Percentiles rank a stretch among this genome's conserved stretches.
These are phyloP conservation scores for Leccinum arenicola DNA, from an alignment of 768 basidiomycete genomes.

Conservation along the genomic window DNA sequence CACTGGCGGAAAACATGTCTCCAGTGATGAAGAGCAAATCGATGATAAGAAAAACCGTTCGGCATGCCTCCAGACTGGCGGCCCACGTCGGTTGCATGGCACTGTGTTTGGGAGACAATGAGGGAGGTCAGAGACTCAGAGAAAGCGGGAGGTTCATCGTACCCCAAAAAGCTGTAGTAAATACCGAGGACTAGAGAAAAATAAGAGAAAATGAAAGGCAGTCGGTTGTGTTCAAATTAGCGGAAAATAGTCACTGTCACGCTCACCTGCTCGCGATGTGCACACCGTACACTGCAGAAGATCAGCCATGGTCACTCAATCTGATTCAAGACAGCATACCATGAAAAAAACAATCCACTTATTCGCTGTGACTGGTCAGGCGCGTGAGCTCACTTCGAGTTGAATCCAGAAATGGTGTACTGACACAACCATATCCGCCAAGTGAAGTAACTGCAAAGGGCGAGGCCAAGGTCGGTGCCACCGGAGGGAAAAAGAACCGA, in stretches of 20 bases:
- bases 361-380: slow-evolving; percentile 16
- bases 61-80: background rate
- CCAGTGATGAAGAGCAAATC: slow-evolving; percentile 25
- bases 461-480: background rate
- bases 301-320: background rate
- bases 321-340: slow-evolving; percentile 6
- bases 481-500: background rate
- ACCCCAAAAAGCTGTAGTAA: slow-evolving; percentile 13
- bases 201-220: background rate
- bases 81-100: slow-evolving; percentile 9
- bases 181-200: slow-evolving; percentile 18
- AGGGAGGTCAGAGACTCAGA: background rate
- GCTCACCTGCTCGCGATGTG: slow-evolving; percentile 20
- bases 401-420: background rate
- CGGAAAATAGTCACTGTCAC: background rate
- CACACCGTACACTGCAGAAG: slow-evolving; percentile 14
- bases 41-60: slow-evolving; percentile 13
- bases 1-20: slow-evolving; percentile 19
- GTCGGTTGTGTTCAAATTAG: background rate
- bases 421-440: slow-evolving; percentile 30
- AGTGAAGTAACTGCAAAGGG: slow-evolving; percentile 22
- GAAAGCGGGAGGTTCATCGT: background rate
- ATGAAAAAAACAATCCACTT: slow-evolving; percentile 18
- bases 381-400: background rate
- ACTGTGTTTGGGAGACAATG: slow-evolving; percentile 4